phyloP scores from a whole-genome alignment of 192 early-diverging fungal species.

The Backusella liffmaniae region DNA sequence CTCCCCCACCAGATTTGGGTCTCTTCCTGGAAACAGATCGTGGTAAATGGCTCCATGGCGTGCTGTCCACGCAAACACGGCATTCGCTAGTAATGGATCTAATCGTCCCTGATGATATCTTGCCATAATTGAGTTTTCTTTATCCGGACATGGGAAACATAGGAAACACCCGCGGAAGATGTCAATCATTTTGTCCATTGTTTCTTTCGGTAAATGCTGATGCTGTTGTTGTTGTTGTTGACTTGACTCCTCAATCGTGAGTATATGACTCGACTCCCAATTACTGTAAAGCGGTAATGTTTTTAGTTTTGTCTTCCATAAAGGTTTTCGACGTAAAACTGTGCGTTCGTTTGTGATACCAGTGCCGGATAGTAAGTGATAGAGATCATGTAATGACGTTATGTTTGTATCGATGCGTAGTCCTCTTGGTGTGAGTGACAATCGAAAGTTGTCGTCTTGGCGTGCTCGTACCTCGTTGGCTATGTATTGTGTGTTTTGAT shows the following conservation, averaged over 20 bases:
- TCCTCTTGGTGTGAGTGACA: constrained; percentile 27
- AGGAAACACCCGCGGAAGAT: constrained; percentile 31
- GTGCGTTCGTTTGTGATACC: background rate
- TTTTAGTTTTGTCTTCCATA: background rate
- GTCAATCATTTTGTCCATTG: constrained; percentile 23
- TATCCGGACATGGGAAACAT: constrained; percentile 29
- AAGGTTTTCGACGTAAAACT: background rate
- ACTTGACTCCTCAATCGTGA: background rate
- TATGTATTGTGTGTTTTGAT: constrained; percentile 14
- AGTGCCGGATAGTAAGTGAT: constrained; percentile 18
- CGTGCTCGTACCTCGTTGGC: constrained; percentile 12
- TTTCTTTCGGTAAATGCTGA: background rate
- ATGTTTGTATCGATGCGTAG: constrained; percentile 33
- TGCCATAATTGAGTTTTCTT: constrained; percentile 10
- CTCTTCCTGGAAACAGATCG: constrained; percentile 32
- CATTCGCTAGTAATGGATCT: constrained; percentile 24
- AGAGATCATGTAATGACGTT: constrained; percentile 27
- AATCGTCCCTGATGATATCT: constrained; percentile 14
- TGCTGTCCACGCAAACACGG: constrained; percentile 33
- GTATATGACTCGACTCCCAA: constrained; percentile 22
- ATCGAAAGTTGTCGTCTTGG: background rate
- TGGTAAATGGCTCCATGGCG: constrained; percentile 39
- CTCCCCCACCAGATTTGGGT: constrained; percentile 37
- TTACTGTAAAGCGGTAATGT: constrained; percentile 33
- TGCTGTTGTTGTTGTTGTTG: background rate